Evolutionary conservation across 805 yeast genomes (phyloP).

Genomic region (Pichia nanzhaoensis): DNA sequence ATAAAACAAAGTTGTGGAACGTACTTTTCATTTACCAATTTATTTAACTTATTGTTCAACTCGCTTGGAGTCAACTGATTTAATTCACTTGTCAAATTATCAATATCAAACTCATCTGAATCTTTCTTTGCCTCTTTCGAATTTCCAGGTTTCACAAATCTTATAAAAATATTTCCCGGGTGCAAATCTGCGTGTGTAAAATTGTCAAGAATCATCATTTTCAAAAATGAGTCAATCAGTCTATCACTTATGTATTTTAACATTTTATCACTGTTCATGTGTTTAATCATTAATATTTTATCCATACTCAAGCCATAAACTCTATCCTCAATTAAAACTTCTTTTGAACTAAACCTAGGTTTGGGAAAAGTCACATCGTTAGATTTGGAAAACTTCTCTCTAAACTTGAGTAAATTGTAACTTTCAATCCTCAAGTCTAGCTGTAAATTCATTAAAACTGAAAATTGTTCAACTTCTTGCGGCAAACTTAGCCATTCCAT

Average conservation of each 20-base stretch:
- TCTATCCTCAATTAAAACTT: slow-evolving; percentile 79
- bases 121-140: slow-evolving; percentile 26
- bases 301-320: slow-evolving; percentile 81
- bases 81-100: slow-evolving; percentile 38
- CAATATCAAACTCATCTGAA: slow-evolving; percentile 41
- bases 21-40: slow-evolving; percentile 49
- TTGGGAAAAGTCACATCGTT: slow-evolving; percentile 73
- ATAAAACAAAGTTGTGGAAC: slow-evolving; percentile 84
- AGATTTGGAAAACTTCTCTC: slow-evolving; percentile 53
- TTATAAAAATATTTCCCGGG: slow-evolving; percentile 83
- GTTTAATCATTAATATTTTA: slow-evolving; percentile 47
- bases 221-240: slow-evolving; percentile 83
- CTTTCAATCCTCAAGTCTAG: slow-evolving; percentile 88
- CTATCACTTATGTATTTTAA: slow-evolving; percentile 70
- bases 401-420: slow-evolving; percentile 64
- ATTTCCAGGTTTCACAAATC: slow-evolving; percentile 32
- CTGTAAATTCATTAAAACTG: slow-evolving; percentile 79
- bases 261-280: slow-evolving; percentile 38
- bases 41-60: slow-evolving; percentile 36
- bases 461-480: slow-evolving; percentile 85
- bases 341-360: slow-evolving; percentile 62
- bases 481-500: slow-evolving; percentile 98
- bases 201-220: slow-evolving; percentile 88
- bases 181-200: slow-evolving; percentile 96
- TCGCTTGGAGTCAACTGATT: slow-evolving; percentile 28